A percentile compares a stretch with the other conserved stretches of the same genome.
These are phyloP conservation scores for Diplodia scrobiculata DNA, from an alignment of 2,329 filamentous ascomycete genomes.

Conservation along the genomic window DNA sequence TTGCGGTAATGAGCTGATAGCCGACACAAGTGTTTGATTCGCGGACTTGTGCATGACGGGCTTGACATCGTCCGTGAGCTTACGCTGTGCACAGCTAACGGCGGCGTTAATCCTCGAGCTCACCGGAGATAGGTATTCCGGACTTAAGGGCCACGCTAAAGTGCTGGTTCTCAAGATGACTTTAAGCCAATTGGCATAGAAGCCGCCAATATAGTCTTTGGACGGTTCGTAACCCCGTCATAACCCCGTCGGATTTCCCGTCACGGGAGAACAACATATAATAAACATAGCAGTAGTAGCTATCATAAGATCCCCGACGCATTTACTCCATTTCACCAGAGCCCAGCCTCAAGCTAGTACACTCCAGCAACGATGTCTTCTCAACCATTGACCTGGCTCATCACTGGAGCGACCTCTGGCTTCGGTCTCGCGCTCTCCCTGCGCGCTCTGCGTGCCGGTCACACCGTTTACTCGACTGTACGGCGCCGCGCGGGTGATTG, in stretches of 20 bases:
- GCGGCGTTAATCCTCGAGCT: background rate
- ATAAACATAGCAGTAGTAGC: background rate
- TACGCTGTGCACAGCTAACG: background rate
- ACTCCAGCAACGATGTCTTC: background rate
- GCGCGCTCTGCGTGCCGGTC: conserved; percentile 30
- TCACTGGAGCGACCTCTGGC: conserved; percentile 37
- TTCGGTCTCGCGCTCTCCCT: conserved; percentile 34
- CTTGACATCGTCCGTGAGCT: background rate
- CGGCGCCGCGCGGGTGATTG: conserved; percentile 27
- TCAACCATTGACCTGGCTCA: conserved; percentile 32
- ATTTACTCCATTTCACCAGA: background rate
- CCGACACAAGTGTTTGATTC: too few relatives aligned
- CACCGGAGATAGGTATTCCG: background rate
- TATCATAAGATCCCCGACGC: background rate
- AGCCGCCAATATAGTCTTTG: background rate
- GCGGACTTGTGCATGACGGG: too few relatives aligned
- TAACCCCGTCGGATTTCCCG: background rate
- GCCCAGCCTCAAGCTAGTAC: background rate
- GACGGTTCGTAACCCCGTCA: background rate
- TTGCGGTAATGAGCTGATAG: background rate
- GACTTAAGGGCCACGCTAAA: background rate
- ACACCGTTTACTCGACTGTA: conserved; percentile 37
- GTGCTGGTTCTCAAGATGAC: background rate
- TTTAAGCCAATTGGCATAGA: background rate
- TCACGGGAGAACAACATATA: background rate